phyloP scores from a whole-genome alignment of 1,139 yeast species.

The Saccharomyces pastorianus region DNA sequence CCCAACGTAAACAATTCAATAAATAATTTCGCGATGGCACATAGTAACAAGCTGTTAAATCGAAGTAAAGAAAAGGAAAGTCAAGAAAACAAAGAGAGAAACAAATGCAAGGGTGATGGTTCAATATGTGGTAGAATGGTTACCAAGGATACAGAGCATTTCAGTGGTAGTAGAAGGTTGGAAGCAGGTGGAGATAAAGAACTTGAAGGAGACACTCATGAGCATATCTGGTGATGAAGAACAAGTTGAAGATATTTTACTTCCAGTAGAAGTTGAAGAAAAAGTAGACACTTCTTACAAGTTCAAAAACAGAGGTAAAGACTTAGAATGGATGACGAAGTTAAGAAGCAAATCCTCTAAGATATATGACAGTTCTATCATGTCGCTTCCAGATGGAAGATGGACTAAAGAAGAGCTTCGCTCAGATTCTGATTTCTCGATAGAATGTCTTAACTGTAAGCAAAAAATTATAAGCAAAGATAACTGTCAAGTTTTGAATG shows the following conservation, averaged over 20 bases:
- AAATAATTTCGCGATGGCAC: background rate
- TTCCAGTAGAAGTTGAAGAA: background rate
- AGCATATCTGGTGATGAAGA: background rate
- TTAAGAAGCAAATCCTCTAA: slow-evolving; percentile 1
- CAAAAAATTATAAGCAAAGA: slow-evolving; percentile 7
- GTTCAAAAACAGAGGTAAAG: background rate
- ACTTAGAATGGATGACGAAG: background rate
- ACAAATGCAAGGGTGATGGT: slow-evolving; percentile 1
- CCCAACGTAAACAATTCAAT: background rate
- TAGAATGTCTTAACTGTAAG: slow-evolving; percentile 15
- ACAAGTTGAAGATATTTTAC: background rate
- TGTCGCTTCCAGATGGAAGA: slow-evolving; percentile 14
- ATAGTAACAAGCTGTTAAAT: background rate
- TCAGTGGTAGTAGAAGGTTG: slow-evolving; percentile 12
- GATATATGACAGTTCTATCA: slow-evolving; percentile 10
- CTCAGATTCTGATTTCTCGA: background rate
- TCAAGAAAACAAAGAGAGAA: background rate
- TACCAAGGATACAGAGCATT: slow-evolving; percentile 15
- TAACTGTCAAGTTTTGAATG: slow-evolving; percentile 35
- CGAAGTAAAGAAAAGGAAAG: background rate
- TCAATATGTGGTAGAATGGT: slow-evolving; percentile 9
- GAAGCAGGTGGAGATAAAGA: slow-evolving; percentile 3
- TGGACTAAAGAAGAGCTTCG: slow-evolving; percentile 14
- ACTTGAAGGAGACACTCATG: background rate
- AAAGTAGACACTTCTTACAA: background rate